These are phyloP conservation scores for Penicillium olsonii DNA, from an alignment of 2,329 filamentous ascomycete genomes.

Conservation along the genomic window DNA sequence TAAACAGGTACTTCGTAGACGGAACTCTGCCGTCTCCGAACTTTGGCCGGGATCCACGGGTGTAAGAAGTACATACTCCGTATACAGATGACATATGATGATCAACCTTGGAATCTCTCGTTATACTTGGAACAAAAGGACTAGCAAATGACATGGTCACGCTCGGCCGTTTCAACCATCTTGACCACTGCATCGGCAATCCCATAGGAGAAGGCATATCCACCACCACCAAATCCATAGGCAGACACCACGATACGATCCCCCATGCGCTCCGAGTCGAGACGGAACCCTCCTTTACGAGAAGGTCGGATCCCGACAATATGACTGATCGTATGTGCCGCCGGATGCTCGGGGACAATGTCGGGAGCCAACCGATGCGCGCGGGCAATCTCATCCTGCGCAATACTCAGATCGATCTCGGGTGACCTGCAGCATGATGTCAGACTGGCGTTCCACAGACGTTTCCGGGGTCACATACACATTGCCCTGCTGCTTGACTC, in stretches of 20 bases:
- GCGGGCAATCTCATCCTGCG: conserved; percentile 41
- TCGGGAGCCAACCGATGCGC: conserved; percentile 41
- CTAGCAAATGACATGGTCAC: conserved; percentile 29
- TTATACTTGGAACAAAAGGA: too few species aligned
- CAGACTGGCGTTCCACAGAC: not conserved
- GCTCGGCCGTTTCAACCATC: conserved; percentile 38
- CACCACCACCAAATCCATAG: conserved; percentile 42
- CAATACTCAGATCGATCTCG: conserved; percentile 39
- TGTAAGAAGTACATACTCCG: too few species aligned
- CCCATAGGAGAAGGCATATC: conserved; percentile 42
- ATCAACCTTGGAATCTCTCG: too few species aligned
- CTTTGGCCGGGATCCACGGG: not conserved
- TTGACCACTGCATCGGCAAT: conserved; percentile 36
- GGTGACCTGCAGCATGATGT: conserved; percentile 29
- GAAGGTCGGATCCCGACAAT: conserved; percentile 41
- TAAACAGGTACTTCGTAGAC: too few species aligned
- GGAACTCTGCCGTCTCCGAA: not conserved
- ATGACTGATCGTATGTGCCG: conserved; percentile 31
- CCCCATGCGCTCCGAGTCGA: conserved; percentile 33
- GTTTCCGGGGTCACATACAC: conserved; percentile 25
- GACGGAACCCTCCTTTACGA: conserved; percentile 36
- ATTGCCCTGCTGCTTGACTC: conserved; percentile 36
- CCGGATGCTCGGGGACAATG: conserved; percentile 35
- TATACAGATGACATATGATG: too few species aligned
- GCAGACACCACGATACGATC: conserved; percentile 34